A percentile compares a stretch with the other conserved stretches of the same genome.
Conservation (phyloP, 2,329 filamentous ascomycete species). For the Fusarium brevicatenulatum region DNA sequence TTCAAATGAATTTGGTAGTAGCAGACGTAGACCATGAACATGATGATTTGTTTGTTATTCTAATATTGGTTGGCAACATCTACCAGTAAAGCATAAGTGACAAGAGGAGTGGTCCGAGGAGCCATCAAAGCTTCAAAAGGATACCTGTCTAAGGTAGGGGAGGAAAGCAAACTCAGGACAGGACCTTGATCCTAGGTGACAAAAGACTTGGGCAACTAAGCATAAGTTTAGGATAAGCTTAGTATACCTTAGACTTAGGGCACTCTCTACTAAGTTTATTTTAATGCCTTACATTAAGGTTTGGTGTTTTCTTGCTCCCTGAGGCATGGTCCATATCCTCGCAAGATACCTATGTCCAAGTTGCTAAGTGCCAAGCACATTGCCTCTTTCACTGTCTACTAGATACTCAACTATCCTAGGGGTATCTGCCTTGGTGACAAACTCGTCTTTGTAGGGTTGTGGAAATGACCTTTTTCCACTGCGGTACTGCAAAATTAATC, state of each 20-base stretch:
- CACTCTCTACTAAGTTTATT: neutral
- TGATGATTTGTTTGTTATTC: constrained; percentile 43
- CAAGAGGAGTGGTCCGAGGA: no score
- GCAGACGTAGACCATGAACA: constrained; percentile 48
- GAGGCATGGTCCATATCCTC: neutral
- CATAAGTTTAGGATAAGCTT: neutral
- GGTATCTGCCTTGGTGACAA: neutral
- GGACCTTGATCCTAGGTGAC: neutral
- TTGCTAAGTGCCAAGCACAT: neutral
- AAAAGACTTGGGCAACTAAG: neutral
- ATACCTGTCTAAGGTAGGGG: no score
- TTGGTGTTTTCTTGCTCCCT: neutral
- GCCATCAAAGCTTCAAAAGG: neutral
- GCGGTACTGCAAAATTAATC: neutral
- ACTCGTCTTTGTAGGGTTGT: neutral
- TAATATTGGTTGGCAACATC: neutral
- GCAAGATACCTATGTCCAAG: neutral
- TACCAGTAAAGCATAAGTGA: neutral
- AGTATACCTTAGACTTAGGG: neutral
- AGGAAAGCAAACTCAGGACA: neutral
- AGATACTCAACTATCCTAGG: neutral
- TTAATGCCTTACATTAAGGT: neutral
- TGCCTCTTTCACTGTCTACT: neutral
- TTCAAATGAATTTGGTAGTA: constrained; percentile 50
- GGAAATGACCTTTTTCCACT: neutral